Evolutionary conservation across 163 green algal genomes (phyloP).

Genomic region (Coccomyxa subellipsoidea): DNA sequence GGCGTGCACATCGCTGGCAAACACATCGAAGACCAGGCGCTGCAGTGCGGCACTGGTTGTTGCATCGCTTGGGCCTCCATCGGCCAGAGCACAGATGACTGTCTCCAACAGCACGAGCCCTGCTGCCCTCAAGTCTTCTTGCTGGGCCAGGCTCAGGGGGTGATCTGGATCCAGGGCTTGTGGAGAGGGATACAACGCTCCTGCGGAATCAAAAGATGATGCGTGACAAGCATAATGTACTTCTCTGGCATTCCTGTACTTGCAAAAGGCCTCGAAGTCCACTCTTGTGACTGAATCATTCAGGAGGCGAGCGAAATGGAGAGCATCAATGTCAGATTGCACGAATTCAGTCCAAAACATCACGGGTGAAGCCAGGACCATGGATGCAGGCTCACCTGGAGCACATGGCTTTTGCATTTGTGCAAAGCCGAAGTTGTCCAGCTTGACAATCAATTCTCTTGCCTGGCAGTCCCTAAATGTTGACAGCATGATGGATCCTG

Average conservation of each 20-base stretch:
- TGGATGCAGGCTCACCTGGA: too few relatives aligned
- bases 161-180: slow-evolving; percentile 15
- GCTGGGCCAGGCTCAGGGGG: slow-evolving; percentile 15
- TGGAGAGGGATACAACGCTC: slow-evolving; percentile 12
- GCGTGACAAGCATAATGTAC: neutral
- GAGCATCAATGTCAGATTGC: too few relatives aligned
- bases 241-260: neutral
- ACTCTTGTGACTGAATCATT: too few relatives aligned
- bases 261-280: neutral
- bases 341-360: too few relatives aligned
- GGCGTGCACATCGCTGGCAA: slow-evolving; percentile 7
- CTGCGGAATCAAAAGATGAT: slow-evolving; percentile 8
- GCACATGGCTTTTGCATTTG: neutral
- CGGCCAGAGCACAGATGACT: slow-evolving; percentile 18
- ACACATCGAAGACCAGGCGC: slow-evolving; percentile 26
- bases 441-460: slow-evolving; percentile 63
- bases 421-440: slow-evolving; percentile 80
- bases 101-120: slow-evolving; percentile 21
- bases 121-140: slow-evolving; percentile 25
- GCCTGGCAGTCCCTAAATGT: slow-evolving; percentile 47
- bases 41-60: slow-evolving; percentile 22
- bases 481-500: slow-evolving; percentile 63
- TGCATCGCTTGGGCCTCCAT: slow-evolving; percentile 1
- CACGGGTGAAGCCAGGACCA: too few relatives aligned
- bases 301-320: too few relatives aligned